Percentiles rank a stretch among this genome's conserved stretches.
Evolutionary conservation across 2,329 filamentous ascomycete species (phyloP).

Genomic region (Aspergillus carbonarius): DNA sequence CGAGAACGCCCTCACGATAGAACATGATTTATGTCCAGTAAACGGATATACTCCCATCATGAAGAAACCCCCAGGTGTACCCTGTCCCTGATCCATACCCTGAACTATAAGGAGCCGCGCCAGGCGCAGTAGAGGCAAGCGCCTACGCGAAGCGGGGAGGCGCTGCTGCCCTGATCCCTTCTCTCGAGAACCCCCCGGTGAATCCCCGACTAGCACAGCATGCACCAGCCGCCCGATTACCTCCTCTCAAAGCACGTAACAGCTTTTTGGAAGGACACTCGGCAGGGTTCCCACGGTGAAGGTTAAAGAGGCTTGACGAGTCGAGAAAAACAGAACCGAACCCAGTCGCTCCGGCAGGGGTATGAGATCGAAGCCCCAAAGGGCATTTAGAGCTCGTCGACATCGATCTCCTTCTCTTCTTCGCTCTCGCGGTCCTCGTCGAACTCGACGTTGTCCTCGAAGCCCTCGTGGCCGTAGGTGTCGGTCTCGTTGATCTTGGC

Average conservation of each 20-base stretch:
- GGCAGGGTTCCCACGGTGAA: constrained; percentile 4
- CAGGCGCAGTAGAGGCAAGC: constrained; percentile 12
- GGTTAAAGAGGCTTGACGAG: constrained; percentile 9
- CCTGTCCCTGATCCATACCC: constrained; percentile 32
- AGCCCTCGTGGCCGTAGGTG: constrained; percentile 81
- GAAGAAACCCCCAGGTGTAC: constrained; percentile 8
- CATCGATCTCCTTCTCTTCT: constrained; percentile 79
- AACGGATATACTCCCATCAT: constrained; percentile 16
- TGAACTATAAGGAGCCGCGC: constrained; percentile 18
- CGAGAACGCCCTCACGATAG: constrained; percentile 21
- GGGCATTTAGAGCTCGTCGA: constrained; percentile 81
- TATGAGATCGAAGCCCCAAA: constrained; percentile 25
- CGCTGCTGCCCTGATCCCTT: constrained; percentile 13
- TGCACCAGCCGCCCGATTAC: constrained; percentile 4
- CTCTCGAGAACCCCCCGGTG: constrained; percentile 8
- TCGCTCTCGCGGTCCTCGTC: constrained; percentile 79
- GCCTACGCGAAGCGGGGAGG: constrained; percentile 16
- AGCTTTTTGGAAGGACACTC: constrained; percentile 4
- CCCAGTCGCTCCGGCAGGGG: constrained; percentile 29
- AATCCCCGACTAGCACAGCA: constrained; percentile 4
- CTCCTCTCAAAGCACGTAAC: constrained; percentile 2
- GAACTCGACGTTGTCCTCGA: constrained; percentile 98
- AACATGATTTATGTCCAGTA: constrained; percentile 7
- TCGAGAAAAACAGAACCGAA: constrained; percentile 17
- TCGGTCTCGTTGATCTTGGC: constrained; percentile 99